Conservation (phyloP, 1,284 basidiomycete genomes). For the Microbotryum saponariae region DNA sequence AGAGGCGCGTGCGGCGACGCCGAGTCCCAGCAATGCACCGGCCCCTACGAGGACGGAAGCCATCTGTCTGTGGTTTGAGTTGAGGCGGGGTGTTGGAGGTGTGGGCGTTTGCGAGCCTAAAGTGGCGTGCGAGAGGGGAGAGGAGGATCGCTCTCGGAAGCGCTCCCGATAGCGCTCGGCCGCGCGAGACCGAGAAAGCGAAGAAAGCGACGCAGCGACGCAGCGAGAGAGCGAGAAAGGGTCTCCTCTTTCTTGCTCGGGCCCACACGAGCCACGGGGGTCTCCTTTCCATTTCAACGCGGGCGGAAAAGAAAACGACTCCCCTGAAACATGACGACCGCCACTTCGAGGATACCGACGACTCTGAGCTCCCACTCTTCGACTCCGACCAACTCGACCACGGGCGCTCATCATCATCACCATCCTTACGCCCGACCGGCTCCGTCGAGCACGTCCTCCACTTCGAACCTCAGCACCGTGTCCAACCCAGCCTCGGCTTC, state of each 20-base stretch:
- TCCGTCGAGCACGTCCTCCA: background rate
- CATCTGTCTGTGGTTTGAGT: background rate
- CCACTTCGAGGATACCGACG: slow-evolving; percentile 1
- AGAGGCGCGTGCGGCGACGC: slow-evolving; percentile 26
- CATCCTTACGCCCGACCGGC: slow-evolving; percentile 16
- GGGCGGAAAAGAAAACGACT: too few relatives aligned
- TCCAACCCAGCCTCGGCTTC: too few relatives aligned
- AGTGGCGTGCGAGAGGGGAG: background rate
- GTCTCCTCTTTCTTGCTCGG: background rate
- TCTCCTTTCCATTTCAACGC: too few relatives aligned
- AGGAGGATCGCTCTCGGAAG: too few relatives aligned
- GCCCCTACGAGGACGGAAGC: slow-evolving; percentile 26
- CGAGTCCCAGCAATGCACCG: slow-evolving; percentile 25
- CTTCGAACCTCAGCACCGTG: background rate
- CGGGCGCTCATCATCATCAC: slow-evolving; percentile 1
- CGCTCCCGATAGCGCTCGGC: too few relatives aligned
- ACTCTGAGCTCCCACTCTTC: background rate
- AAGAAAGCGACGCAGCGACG: too few relatives aligned
- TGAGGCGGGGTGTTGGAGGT: too few relatives aligned
- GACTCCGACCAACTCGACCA: background rate
- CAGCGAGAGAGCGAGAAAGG: background rate
- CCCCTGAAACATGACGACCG: background rate
- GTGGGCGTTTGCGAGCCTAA: too few relatives aligned
- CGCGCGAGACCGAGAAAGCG: background rate
- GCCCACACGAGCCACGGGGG: too few relatives aligned